Evolutionary conservation across 2,329 filamentous ascomycete species (phyloP).

Genomic region (Aspergillus brunneoviolaceus): DNA sequence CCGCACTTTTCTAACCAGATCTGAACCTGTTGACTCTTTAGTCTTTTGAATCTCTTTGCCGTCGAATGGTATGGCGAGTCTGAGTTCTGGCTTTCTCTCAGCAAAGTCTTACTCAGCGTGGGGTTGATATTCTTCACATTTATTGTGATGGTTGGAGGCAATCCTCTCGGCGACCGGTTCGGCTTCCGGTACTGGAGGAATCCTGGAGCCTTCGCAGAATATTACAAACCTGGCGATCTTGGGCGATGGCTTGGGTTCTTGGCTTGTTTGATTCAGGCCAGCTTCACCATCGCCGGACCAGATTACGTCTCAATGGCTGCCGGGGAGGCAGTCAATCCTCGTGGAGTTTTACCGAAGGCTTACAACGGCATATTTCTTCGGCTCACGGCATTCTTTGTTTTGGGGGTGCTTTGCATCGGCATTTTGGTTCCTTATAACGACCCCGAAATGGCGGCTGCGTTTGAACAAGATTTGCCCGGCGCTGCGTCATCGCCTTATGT

Average conservation of each 20-base stretch:
- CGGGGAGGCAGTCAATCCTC: conserved; percentile 70
- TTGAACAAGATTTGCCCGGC: conserved; percentile 58
- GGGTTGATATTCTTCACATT: conserved; percentile 76
- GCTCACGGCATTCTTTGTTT: conserved; percentile 71
- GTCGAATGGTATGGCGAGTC: conserved; percentile 74
- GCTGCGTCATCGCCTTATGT: conserved; percentile 71
- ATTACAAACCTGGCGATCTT: conserved; percentile 62
- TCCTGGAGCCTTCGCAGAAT: conserved; percentile 69
- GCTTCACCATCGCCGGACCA: conserved; percentile 66
- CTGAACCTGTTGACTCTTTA: conserved; percentile 6
- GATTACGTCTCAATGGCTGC: conserved; percentile 66
- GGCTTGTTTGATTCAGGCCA: conserved; percentile 69
- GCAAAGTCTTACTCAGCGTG: conserved; percentile 70
- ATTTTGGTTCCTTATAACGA: conserved; percentile 72
- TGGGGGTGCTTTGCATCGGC: conserved; percentile 70
- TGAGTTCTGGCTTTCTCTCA: conserved; percentile 72
- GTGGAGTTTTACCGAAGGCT: conserved; percentile 67
- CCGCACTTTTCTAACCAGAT: not conserved
- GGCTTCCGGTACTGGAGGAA: conserved; percentile 68
- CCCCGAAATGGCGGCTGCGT: conserved; percentile 59
- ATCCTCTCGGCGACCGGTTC: conserved; percentile 68
- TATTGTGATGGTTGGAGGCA: conserved; percentile 78
- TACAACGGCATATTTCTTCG: conserved; percentile 80
- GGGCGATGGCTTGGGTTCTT: conserved; percentile 76
- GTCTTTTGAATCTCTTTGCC: conserved; percentile 65